Base-by-base conservation (phyloP, 306 rosid genomes). In the Ceratonia siliqua region DNA sequence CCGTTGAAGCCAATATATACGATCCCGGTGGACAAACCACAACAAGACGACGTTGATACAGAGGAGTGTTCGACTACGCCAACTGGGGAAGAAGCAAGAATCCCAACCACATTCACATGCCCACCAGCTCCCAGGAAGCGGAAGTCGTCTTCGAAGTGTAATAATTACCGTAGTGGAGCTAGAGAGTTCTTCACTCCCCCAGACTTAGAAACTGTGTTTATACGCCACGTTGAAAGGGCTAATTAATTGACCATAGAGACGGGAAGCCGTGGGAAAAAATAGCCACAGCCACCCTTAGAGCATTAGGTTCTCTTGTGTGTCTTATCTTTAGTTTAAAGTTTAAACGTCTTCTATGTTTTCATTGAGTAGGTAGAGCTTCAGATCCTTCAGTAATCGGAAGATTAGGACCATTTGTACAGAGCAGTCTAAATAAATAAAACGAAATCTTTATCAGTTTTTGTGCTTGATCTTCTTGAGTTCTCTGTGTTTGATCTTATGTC, bases 61-160 rank as follows among this genome's bases (percentile, higher is more conserved):
- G 84, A 78, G 56, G 86, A 86, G 54, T 79, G 72, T 62, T 57
- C 78, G 1, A 82, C 90, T 4, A 94, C 98, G 46, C 97, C 98
- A 9, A 91, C 87, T 1, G 83, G 74, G 5, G 89, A 63, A 10
- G 93, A 88, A 24, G 62, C 92, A 0, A 85, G 88, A 68, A 90
- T 94, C 28, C 89, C 87, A 21, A 62, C 82, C 11, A 49, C 53
- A 28, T 72, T 84, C 67, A 82, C 82, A 27, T 94, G 97, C 33
- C 97, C 98, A 8, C 89, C 96, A 32, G 86, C 97, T 54, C 97
- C 98, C 8, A 88, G 73, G 62, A 93, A 93, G 81, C 71, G 62
- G 50, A 91, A 85, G 65, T 25, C 92, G 66, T 70, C 94, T 5
- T 35, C 61, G 7, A 88, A 85, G 83, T 91, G 86, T 71, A n/a